phyloP scores from a whole-genome alignment of 306 rosid genomes.

The Vachellia collinsii region DNA sequence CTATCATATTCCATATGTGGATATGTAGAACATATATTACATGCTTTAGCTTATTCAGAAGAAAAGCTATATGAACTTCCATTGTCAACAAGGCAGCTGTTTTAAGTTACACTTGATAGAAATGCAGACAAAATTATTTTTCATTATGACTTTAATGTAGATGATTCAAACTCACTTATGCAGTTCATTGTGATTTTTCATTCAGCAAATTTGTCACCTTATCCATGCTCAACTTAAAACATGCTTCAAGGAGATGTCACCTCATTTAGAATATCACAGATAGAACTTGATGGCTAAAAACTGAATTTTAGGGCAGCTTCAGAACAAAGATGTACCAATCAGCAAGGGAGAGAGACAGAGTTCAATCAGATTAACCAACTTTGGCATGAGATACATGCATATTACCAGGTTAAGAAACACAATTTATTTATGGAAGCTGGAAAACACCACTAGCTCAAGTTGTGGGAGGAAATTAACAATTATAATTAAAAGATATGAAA shows the following conservation, averaged over 20 bases:
- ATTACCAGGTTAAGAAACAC: conserved; percentile 5
- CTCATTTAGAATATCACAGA: neutral
- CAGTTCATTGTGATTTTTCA: neutral
- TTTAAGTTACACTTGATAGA: conserved; percentile 9
- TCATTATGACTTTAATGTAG: neutral
- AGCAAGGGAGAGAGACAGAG: neutral
- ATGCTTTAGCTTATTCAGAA: neutral
- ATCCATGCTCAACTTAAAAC: conserved; percentile 8
- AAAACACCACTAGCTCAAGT: conserved; percentile 7
- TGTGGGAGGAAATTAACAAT: conserved; percentile 1
- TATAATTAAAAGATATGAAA: neutral
- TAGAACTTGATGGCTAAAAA: neutral
- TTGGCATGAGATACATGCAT: neutral
- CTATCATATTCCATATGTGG: neutral
- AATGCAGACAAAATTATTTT: neutral
- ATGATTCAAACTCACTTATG: neutral
- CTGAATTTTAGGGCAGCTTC: neutral
- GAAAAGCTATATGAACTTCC: neutral
- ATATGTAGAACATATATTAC: neutral
- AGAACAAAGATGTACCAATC: neutral
- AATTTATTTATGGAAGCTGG: conserved; percentile 3
- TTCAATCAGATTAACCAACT: neutral
- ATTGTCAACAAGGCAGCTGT: neutral
- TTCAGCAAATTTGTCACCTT: neutral
- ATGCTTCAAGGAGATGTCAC: conserved; percentile 1